Evolutionary conservation across 2,329 filamentous ascomycete species (phyloP).

Genomic region (Scedosporium apiospermum): DNA sequence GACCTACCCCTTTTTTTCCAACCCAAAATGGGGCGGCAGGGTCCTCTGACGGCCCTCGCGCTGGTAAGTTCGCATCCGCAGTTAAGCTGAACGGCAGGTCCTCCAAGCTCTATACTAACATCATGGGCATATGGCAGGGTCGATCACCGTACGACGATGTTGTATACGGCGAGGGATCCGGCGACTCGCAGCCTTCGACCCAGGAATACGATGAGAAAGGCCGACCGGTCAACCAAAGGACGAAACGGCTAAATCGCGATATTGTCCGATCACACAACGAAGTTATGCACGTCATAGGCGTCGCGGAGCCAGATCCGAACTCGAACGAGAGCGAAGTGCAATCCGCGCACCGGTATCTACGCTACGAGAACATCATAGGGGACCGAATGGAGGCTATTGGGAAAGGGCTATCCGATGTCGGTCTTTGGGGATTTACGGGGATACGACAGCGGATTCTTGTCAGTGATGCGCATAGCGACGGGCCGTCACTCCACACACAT

Average conservation of each 20-base stretch:
- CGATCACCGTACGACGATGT: slow-evolving; percentile 52
- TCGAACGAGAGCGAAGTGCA: slow-evolving; percentile 29
- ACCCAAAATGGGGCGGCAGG: slow-evolving; percentile 42
- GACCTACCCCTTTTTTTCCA: background rate
- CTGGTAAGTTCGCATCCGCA: slow-evolving; percentile 29
- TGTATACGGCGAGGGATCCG: slow-evolving; percentile 37
- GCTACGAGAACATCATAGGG: slow-evolving; percentile 38
- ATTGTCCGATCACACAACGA: slow-evolving; percentile 53
- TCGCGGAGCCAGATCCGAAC: slow-evolving; percentile 46
- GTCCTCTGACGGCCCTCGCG: slow-evolving; percentile 46
- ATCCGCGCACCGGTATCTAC: slow-evolving; percentile 18
- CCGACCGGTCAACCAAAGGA: slow-evolving; percentile 44
- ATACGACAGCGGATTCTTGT: slow-evolving; percentile 46
- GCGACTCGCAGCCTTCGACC: slow-evolving; percentile 26
- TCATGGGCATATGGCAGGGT: slow-evolving; percentile 27
- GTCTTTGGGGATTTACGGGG: slow-evolving; percentile 43
- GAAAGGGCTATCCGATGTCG: slow-evolving; percentile 28
- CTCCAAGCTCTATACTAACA: background rate
- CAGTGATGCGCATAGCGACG: slow-evolving; percentile 8
- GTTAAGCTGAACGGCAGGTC: no score
- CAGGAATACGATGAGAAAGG: slow-evolving; percentile 48
- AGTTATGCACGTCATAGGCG: slow-evolving; percentile 54
- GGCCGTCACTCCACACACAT: background rate
- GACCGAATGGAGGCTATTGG: slow-evolving; percentile 23
- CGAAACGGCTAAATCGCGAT: slow-evolving; percentile 44